phyloP scores from a whole-genome alignment of 1,139 yeast genomes.

The Candida freyschussii region DNA sequence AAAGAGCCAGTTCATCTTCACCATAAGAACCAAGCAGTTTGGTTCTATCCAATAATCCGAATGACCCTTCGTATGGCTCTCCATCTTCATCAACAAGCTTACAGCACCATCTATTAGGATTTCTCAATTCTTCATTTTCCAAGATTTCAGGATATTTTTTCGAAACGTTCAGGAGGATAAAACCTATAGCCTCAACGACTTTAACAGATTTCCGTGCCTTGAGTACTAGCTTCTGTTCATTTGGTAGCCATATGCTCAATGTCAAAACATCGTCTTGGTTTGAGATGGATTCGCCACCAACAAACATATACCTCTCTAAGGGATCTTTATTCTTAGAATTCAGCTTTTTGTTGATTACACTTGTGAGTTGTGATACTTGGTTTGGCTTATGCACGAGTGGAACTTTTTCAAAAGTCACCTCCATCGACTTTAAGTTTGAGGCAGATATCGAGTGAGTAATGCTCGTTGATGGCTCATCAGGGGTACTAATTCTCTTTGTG shows the following conservation, averaged over 20 bases:
- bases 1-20: conserved; percentile 62
- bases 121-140: conserved; percentile 20
- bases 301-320: conserved; percentile 50
- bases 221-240: conserved; percentile 29
- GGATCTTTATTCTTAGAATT: conserved; percentile 41
- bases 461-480: conserved; percentile 1
- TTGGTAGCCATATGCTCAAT: conserved; percentile 34
- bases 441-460: conserved; percentile 8
- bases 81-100: conserved; percentile 77
- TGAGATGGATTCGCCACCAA: conserved; percentile 34
- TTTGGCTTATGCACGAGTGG: background rate
- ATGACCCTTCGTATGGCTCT: conserved; percentile 66
- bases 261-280: conserved; percentile 27
- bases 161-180: conserved; percentile 37
- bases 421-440: conserved; percentile 1
- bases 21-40: conserved; percentile 54
- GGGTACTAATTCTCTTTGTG: conserved; percentile 8
- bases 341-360: conserved; percentile 28
- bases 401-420: conserved; percentile 7
- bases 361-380: conserved; percentile 28
- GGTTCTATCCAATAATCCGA: conserved; percentile 61
- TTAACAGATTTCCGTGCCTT: conserved; percentile 42
- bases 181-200: conserved; percentile 64
- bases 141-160: conserved; percentile 18
- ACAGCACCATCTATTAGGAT: conserved; percentile 65